These are phyloP conservation scores for Colletotrichum phormii DNA, from an alignment of 2,329 filamentous ascomycete genomes.

Conservation along the genomic window DNA sequence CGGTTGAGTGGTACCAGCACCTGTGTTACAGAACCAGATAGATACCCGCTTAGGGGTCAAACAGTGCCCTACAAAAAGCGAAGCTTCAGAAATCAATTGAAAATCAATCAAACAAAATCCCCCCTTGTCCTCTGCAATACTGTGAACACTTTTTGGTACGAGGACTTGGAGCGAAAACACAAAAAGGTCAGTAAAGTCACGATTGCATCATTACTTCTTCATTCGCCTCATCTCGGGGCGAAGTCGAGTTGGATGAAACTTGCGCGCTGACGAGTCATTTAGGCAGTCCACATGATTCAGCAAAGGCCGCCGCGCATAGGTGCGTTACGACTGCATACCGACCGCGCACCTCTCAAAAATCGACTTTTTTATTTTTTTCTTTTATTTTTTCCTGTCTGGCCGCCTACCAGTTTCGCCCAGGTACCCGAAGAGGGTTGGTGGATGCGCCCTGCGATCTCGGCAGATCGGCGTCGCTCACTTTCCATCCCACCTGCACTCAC, in stretches of 20 bases:
- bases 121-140: slow-evolving; percentile 10
- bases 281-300: slow-evolving; percentile 33
- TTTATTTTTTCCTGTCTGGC: no score
- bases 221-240: slow-evolving; percentile 18
- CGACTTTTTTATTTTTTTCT: no score
- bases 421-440: neutral
- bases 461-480: slow-evolving; percentile 33
- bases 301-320: neutral
- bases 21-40: slow-evolving; percentile 36
- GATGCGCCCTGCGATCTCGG: slow-evolving; percentile 30
- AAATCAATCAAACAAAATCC: slow-evolving; percentile 17
- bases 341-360: neutral
- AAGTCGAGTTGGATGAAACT: slow-evolving; percentile 18
- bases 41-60: slow-evolving; percentile 15
- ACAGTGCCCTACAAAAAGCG: slow-evolving; percentile 16
- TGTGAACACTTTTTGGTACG: neutral
- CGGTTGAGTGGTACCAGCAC: slow-evolving; percentile 32
- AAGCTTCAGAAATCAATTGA: slow-evolving; percentile 30
- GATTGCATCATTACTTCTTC: slow-evolving; percentile 32
- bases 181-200: neutral
- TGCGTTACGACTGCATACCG: neutral
- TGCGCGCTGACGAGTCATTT: slow-evolving; percentile 35
- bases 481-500: neutral
- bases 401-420: neutral
- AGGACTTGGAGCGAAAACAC: neutral